Conservation (phyloP, 177 flowering plant genomes). For the Viscum album region DNA sequence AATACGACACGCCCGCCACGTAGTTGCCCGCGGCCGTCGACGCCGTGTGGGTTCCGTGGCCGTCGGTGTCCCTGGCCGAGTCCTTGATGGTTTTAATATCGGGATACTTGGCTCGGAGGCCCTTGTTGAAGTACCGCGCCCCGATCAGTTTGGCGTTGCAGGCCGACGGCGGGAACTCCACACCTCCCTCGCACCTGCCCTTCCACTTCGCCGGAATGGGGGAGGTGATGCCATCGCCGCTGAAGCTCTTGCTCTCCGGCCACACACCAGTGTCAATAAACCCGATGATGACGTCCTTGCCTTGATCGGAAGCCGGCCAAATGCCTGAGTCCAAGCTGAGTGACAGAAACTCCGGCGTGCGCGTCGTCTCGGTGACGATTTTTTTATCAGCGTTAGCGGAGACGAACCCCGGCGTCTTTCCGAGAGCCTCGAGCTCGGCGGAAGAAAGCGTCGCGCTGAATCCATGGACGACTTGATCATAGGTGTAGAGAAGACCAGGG, state of each 20-base stretch:
- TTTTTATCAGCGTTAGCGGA: slow-evolving; percentile 48
- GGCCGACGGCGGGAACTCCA: slow-evolving; percentile 30
- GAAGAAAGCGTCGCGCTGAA: slow-evolving; percentile 52
- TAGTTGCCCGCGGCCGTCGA: slow-evolving; percentile 67
- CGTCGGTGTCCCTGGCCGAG: slow-evolving; percentile 58
- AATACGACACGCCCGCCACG: slow-evolving; percentile 49
- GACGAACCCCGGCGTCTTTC: slow-evolving; percentile 34
- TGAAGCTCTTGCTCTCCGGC: slow-evolving; percentile 65
- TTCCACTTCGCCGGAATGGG: slow-evolving; percentile 47
- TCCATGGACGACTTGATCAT: slow-evolving; percentile 47
- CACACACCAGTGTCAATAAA: slow-evolving; percentile 79
- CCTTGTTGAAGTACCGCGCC: slow-evolving; percentile 54
- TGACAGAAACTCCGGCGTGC: slow-evolving; percentile 63
- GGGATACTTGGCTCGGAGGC: no score
- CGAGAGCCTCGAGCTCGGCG: slow-evolving; percentile 35
- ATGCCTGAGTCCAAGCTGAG: slow-evolving; percentile 23
- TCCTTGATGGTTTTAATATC: no score
- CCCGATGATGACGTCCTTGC: slow-evolving; percentile 42
- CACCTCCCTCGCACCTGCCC: slow-evolving; percentile 51
- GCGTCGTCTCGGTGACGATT: slow-evolving; percentile 64
- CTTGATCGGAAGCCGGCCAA: slow-evolving; percentile 22
- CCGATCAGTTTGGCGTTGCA: slow-evolving; percentile 81
- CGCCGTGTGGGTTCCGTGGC: slow-evolving; percentile 87
- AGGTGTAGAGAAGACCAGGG: slow-evolving; percentile 60
- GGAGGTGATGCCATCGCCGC: slow-evolving; percentile 39